A percentile compares a stretch with the other conserved stretches of the same genome.
Conservation (phyloP, 2,329 filamentous ascomycete genomes). For the Fusarium albosuccineum region DNA sequence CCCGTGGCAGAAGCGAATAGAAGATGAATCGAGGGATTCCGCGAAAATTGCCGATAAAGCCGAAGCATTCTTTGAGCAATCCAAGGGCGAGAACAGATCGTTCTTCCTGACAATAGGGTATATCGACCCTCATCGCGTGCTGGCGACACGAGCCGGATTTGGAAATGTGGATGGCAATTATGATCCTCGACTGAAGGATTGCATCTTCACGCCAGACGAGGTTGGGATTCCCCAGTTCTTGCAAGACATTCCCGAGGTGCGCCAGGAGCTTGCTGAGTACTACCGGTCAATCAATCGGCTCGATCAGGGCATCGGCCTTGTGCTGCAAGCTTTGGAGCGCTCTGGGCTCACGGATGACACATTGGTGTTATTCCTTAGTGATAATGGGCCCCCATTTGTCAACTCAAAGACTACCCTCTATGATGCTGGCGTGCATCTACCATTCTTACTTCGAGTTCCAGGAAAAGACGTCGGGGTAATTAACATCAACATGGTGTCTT, state of each 20-base stretch:
- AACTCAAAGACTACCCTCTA: conserved; percentile 66
- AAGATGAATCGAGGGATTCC: conserved; percentile 60
- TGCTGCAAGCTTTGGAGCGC: conserved; percentile 52
- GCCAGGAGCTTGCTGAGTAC: conserved; percentile 59
- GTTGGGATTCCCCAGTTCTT: conserved; percentile 58
- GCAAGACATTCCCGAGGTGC: conserved; percentile 55
- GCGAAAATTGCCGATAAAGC: conserved; percentile 55
- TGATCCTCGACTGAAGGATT: conserved; percentile 41
- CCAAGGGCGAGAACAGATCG: conserved; percentile 47
- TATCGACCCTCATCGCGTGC: conserved; percentile 61
- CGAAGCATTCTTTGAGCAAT: conserved; percentile 53
- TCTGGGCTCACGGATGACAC: conserved; percentile 53
- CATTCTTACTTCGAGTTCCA: conserved; percentile 57
- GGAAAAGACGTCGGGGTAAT: conserved; percentile 41
- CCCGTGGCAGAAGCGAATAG: conserved; percentile 55
- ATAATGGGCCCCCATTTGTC: conserved; percentile 63
- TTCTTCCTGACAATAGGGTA: conserved; percentile 63
- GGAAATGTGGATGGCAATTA: conserved; percentile 55
- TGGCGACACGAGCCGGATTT: conserved; percentile 55
- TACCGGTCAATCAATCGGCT: conserved; percentile 56
- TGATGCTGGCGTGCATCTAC: conserved; percentile 60
- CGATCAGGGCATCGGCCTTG: conserved; percentile 57
- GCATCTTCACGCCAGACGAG: conserved; percentile 47
- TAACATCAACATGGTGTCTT: conserved; percentile 61
- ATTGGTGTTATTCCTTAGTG: conserved; percentile 60